These are phyloP conservation scores for Begonia peltatifolia DNA, from an alignment of 306 rosid genomes.

Conservation along the genomic window DNA sequence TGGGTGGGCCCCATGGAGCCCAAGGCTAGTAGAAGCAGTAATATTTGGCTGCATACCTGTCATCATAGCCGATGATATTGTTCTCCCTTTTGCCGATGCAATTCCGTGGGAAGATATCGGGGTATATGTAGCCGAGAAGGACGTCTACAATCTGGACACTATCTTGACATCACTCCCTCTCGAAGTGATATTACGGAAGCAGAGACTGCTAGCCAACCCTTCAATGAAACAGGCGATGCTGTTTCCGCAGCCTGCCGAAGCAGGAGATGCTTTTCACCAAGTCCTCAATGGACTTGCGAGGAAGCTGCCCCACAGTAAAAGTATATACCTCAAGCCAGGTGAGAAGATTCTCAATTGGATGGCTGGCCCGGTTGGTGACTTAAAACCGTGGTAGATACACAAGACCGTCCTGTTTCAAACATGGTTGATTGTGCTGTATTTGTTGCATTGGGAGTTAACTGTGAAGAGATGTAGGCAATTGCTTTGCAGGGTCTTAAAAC, in stretches of 20 bases:
- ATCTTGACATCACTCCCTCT: constrained; percentile 84
- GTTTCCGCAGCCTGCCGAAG: constrained; percentile 87
- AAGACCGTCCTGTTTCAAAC: too few species aligned
- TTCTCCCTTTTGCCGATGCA: constrained; percentile 95
- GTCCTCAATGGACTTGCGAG: constrained; percentile 92
- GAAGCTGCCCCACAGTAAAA: constrained; percentile 58
- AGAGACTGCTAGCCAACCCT: constrained; percentile 91
- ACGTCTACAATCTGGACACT: constrained; percentile 74
- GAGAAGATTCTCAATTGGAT: constrained; percentile 83
- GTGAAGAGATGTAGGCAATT: not conserved
- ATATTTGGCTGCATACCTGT: constrained; percentile 96
- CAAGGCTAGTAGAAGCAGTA: constrained; percentile 91
- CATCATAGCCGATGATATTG: constrained; percentile 91
- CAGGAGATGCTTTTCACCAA: constrained; percentile 93
- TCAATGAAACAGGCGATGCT: constrained; percentile 98
- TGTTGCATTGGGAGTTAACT: not conserved
- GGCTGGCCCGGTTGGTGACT: constrained; percentile 81
- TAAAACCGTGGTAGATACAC: constrained; percentile 58
- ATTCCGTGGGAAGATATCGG: constrained; percentile 99
- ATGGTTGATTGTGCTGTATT: not conserved
- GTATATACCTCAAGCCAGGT: constrained; percentile 47
- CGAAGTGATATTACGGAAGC: constrained; percentile 71
- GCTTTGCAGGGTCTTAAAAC: too few species aligned
- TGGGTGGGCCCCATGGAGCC: constrained; percentile 99
- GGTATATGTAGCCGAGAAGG: constrained; percentile 70